Evolutionary conservation across 495 filamentous ascomycete species (phyloP).

Genomic region (Penicillium ochrochloron): DNA sequence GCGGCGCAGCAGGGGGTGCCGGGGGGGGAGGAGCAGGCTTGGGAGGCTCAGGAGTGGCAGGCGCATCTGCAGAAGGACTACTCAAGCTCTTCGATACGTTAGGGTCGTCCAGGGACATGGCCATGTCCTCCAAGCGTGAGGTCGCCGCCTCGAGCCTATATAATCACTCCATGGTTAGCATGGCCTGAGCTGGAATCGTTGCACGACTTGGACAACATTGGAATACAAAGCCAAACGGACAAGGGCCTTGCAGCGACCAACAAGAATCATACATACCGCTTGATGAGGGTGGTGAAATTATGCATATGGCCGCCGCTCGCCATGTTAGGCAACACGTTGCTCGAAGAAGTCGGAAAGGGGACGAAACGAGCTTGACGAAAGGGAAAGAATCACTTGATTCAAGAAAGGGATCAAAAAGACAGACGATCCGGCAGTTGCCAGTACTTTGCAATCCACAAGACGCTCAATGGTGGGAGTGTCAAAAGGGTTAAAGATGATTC

Average conservation of each 20-base stretch:
- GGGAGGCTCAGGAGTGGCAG: constrained; percentile 42
- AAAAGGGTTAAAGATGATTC: constrained; percentile 12
- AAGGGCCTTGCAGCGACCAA: background rate
- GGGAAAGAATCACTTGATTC: background rate
- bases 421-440: constrained; percentile 4
- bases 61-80: constrained; percentile 43
- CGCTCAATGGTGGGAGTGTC: constrained; percentile 14
- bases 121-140: constrained; percentile 94
- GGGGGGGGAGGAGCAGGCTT: constrained; percentile 48
- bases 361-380: background rate
- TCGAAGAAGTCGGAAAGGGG: constrained; percentile 12
- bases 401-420: background rate
- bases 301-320: constrained; percentile 75
- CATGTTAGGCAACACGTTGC: constrained; percentile 50
- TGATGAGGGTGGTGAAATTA: constrained; percentile 96
- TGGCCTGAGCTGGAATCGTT: background rate
- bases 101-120: constrained; percentile 65
- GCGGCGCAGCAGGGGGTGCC: constrained; percentile 55
- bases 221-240: constrained; percentile 7
- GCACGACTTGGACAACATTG: constrained; percentile 7
- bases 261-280: constrained; percentile 68
- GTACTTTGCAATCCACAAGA: constrained; percentile 15
- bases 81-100: constrained; percentile 55
- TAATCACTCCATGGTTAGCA: constrained; percentile 33
- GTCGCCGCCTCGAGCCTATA: constrained; percentile 95